Conservation (phyloP, 805 yeast genomes). For the Candida glaebosa region DNA sequence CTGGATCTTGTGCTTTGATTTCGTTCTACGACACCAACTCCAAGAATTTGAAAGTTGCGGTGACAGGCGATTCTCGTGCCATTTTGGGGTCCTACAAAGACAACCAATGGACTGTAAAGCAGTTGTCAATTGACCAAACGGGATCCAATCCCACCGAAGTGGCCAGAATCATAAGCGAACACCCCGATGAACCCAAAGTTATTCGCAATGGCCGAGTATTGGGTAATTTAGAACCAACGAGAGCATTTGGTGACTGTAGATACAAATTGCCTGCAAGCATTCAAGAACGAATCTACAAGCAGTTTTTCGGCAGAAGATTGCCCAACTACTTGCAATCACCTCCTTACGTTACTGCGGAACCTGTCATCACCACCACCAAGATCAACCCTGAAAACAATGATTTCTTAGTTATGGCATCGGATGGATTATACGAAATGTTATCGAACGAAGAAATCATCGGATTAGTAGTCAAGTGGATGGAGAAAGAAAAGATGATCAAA, state of each 20-base stretch:
- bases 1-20: conserved; percentile 91
- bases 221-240: conserved; percentile 90
- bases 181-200: conserved; percentile 86
- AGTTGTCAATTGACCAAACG: conserved; percentile 88
- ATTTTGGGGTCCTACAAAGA: conserved; percentile 70
- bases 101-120: conserved; percentile 83
- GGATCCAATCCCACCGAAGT: conserved; percentile 90
- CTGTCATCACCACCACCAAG: conserved; percentile 80
- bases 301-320: conserved; percentile 75
- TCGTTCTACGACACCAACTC: conserved; percentile 81
- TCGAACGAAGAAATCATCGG: conserved; percentile 91
- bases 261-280: conserved; percentile 78
- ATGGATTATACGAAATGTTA: conserved; percentile 89
- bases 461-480: conserved; percentile 91
- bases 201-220: conserved; percentile 84
- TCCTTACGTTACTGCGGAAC: conserved; percentile 97
- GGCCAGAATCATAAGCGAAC: conserved; percentile 76
- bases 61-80: conserved; percentile 95
- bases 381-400: conserved; percentile 69
- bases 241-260: conserved; percentile 97
- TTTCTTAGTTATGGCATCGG: conserved; percentile 89
- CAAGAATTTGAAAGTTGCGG: conserved; percentile 77
- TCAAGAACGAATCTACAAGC: conserved; percentile 69
- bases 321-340: conserved; percentile 80
- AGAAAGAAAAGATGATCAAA: conserved; percentile 59